Evolutionary conservation across 2,329 filamentous ascomycete species (phyloP).

Genomic region (Pseudocercospora musae): DNA sequence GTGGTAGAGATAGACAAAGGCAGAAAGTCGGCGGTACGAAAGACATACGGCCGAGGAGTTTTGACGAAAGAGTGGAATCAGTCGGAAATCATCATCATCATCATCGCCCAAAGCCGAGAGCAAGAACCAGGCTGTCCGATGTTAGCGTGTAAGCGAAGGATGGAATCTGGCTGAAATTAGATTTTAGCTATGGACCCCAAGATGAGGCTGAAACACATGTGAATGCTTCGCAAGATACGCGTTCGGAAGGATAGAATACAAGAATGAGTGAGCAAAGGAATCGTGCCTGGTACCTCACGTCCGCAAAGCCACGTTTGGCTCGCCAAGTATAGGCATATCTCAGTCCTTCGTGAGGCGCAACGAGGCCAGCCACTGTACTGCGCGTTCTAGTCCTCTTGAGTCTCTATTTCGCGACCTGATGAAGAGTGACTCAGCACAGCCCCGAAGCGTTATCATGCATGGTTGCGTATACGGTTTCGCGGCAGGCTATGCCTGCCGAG

Average conservation of each 20-base stretch:
- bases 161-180: slow-evolving; percentile 19
- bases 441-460: slow-evolving; percentile 11
- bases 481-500: not conserved
- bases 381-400: not conserved
- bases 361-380: not conserved
- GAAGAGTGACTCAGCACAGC: slow-evolving; percentile 10
- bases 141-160: slow-evolving; percentile 12
- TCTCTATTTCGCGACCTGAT: not conserved
- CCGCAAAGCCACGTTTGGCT: slow-evolving; percentile 16
- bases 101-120: slow-evolving; percentile 17
- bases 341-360: not conserved
- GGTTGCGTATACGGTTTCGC: slow-evolving; percentile 6
- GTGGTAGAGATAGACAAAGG: not conserved
- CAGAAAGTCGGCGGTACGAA: not conserved
- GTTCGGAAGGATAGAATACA: not conserved
- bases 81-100: slow-evolving; percentile 9
- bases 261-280: not conserved
- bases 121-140: not conserved
- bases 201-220: slow-evolving; percentile 18
- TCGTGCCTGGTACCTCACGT: slow-evolving; percentile 15
- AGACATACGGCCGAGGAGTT: not conserved
- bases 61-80: slow-evolving; percentile 6
- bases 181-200: slow-evolving; percentile 14
- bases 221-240: not conserved
- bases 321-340: not conserved